A percentile compares a stretch with the other conserved stretches of the same genome.
phyloP scores from a whole-genome alignment of 2,329 filamentous ascomycete genomes.

The Orbilia brochopaga region DNA sequence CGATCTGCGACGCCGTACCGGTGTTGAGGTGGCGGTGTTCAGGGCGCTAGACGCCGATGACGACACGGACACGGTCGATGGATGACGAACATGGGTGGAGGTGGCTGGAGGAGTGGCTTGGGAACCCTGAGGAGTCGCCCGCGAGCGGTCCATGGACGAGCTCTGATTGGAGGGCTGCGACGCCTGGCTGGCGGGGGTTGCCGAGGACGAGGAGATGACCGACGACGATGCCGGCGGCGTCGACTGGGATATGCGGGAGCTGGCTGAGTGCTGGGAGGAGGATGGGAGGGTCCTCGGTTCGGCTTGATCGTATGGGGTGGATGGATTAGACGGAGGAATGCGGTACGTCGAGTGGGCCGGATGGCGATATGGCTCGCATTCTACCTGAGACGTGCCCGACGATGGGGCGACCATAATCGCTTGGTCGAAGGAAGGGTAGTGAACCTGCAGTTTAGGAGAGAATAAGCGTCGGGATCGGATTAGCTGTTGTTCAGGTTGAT shows the following conservation, averaged over 20 bases:
- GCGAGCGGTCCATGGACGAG: constrained; percentile 34
- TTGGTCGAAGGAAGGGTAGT: constrained; percentile 49
- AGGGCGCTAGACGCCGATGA: constrained; percentile 39
- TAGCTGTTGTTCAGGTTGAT: constrained; percentile 13
- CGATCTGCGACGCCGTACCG: constrained; percentile 51
- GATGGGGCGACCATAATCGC: constrained; percentile 51
- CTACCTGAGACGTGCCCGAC: constrained; percentile 48
- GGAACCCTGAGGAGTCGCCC: constrained; percentile 29
- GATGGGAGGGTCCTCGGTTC: constrained; percentile 42
- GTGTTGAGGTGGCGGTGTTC: constrained; percentile 51
- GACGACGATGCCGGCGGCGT: constrained; percentile 9
- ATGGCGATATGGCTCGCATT: constrained; percentile 50
- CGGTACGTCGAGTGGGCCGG: constrained; percentile 39
- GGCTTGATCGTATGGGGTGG: constrained; percentile 44
- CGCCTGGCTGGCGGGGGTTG: constrained; percentile 28
- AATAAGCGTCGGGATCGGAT: constrained; percentile 9
- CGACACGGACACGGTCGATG: constrained; percentile 29
- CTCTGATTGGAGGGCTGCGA: constrained; percentile 34
- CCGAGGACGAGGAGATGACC: constrained; percentile 18
- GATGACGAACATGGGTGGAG: constrained; percentile 37
- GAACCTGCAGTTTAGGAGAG: constrained; percentile 27
- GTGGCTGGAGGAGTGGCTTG: constrained; percentile 29
- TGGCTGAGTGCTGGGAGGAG: constrained; percentile 31
- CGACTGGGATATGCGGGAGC: constrained; percentile 25
- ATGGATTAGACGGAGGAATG: constrained; percentile 45